These are phyloP conservation scores for Marasmius oreades DNA, from an alignment of 1,284 basidiomycete genomes.

Conservation along the genomic window DNA sequence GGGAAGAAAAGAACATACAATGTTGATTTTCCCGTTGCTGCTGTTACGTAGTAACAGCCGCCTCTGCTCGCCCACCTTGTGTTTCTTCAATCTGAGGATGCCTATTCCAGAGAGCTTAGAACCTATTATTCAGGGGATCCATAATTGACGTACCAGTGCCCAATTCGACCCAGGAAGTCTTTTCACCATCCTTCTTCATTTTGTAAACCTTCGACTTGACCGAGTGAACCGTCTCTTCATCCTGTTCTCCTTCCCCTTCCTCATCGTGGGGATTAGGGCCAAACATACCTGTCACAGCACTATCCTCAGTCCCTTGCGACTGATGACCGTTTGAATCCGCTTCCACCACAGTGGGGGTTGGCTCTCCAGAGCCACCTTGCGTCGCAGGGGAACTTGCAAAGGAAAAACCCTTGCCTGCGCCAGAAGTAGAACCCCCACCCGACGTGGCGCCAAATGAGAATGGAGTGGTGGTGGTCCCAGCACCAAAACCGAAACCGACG, in stretches of 20 bases:
- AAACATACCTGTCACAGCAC: conserved; percentile 24
- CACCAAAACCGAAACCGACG: conserved; percentile 55
- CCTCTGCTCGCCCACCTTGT: conserved; percentile 53
- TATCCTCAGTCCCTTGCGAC: not conserved
- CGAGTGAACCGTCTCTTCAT: conserved; percentile 68
- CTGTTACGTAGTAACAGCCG: conserved; percentile 67
- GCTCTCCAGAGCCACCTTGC: not conserved
- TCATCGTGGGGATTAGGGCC: conserved; percentile 50
- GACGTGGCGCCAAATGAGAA: not conserved
- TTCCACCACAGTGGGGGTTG: not conserved
- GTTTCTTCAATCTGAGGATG: conserved; percentile 65
- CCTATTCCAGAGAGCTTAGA: conserved; percentile 34
- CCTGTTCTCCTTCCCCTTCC: conserved; percentile 80
- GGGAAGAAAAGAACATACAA: conserved; percentile 43
- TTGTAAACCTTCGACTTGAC: conserved; percentile 63
- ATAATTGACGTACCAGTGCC: conserved; percentile 16
- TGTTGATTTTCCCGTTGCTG: conserved; percentile 65
- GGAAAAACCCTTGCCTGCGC: conserved; percentile 16
- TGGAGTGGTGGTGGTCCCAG: conserved; percentile 24
- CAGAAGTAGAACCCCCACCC: not conserved
- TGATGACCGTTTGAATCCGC: not conserved
- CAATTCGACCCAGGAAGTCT: conserved; percentile 48
- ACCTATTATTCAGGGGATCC: conserved; percentile 4
- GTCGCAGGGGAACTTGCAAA: not conserved
- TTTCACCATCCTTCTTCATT: conserved; percentile 53